Evolutionary conservation across 495 filamentous ascomycete genomes (phyloP).

Genomic region (Astrothelium macrocarpum): DNA sequence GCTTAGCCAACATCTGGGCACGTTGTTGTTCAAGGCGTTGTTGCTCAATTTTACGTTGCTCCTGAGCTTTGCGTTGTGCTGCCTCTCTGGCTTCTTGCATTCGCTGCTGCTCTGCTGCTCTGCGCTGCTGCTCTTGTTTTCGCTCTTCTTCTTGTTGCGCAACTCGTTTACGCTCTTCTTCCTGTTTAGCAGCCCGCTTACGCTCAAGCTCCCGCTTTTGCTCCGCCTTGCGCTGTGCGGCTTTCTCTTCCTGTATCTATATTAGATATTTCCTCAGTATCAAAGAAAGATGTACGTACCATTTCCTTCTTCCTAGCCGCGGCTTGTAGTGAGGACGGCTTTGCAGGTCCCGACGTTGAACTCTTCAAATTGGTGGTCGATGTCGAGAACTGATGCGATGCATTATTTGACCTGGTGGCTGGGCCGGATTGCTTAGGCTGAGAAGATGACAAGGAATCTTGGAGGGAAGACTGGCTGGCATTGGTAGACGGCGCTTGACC

Average conservation of each 20-base stretch:
- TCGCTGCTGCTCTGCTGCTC: conserved; percentile 42
- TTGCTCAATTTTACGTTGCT: conserved; percentile 41
- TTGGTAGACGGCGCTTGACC: neutral
- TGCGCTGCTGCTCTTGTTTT: conserved; percentile 43
- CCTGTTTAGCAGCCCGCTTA: conserved; percentile 53
- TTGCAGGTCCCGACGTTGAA: conserved; percentile 51
- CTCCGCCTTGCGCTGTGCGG: conserved; percentile 67
- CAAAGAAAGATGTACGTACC: conserved; percentile 16
- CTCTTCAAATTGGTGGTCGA: conserved; percentile 57
- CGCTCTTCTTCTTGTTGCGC: conserved; percentile 42
- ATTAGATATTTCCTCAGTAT: conserved; percentile 16
- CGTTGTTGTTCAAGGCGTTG: conserved; percentile 24
- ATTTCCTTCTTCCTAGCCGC: conserved; percentile 71
- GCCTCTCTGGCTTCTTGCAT: conserved; percentile 55
- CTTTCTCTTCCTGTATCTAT: conserved; percentile 50
- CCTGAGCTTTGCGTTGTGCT: conserved; percentile 53
- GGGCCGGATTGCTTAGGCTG: conserved; percentile 4
- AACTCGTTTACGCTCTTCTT: conserved; percentile 41
- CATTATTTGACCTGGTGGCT: conserved; percentile 35
- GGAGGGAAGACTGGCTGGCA: conserved; percentile 6
- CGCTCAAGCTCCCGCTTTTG: conserved; percentile 68
- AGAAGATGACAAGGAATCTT: conserved; percentile 7
- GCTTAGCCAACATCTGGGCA: conserved; percentile 14
- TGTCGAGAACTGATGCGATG: conserved; percentile 38
- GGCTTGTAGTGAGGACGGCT: conserved; percentile 51